These are phyloP conservation scores for Staphylotrichum tortipilum DNA, from an alignment of 495 filamentous ascomycete genomes.

Conservation along the genomic window DNA sequence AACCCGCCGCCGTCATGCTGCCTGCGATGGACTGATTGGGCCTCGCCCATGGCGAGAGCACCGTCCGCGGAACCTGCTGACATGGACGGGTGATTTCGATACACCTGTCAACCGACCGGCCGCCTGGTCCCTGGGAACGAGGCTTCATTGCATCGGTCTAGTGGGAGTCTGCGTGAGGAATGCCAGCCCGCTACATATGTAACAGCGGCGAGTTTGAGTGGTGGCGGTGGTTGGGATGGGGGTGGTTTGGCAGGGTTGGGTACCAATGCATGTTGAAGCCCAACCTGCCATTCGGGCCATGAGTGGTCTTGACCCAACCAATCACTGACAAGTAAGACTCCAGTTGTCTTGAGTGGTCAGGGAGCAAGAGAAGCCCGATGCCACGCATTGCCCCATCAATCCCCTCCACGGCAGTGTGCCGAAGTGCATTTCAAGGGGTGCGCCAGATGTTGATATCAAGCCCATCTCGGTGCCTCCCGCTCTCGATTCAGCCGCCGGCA, in stretches of 20 bases:
- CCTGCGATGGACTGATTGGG: not conserved
- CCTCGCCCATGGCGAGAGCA: not conserved
- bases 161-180: constrained; percentile 2
- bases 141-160: not conserved
- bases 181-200: not conserved
- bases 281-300: constrained; percentile 10
- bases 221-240: constrained; percentile 6
- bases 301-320: constrained; percentile 12
- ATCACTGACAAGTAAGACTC: constrained; percentile 11
- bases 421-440: not conserved
- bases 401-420: not conserved
- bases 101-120: not conserved
- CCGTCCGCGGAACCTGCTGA: no score
- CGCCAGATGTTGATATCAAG: not conserved
- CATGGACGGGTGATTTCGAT: not conserved
- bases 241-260: constrained; percentile 20
- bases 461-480: not conserved
- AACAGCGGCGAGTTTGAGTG: not conserved
- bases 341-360: not conserved
- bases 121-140: not conserved
- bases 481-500: not conserved
- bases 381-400: no score
- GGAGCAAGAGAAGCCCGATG: not conserved
- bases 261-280: constrained; percentile 31
- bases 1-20: no score